Evolutionary conservation across 139 green algal species (phyloP), one percentile per base, ranked within the genome.

Genomic region (Nannochloris sp.): DNA sequence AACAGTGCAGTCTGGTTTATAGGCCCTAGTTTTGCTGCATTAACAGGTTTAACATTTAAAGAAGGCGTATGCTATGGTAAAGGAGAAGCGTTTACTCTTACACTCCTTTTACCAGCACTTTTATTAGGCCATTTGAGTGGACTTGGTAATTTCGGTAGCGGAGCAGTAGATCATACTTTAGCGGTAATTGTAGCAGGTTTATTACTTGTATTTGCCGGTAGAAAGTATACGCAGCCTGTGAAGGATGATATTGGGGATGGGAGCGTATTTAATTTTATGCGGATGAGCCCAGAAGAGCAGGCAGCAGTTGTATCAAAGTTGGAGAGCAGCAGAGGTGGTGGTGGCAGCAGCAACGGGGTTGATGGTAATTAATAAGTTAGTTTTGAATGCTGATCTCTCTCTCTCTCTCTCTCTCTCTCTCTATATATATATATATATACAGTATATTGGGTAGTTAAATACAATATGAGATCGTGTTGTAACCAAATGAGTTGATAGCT

Each of bases 221-320:
- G 88, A 33, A 97, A 97, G 78, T 97, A 85, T 47, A 92, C 79
- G 2, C 92, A 98, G 63, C 62, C 77, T 0, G 61, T 96, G 56
- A 90, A 93, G 69, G 92, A 97, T 42, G 92, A 98, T 67, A 91
- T 98, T 15, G 92, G 92, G 2, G 92, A 97, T 75, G 95, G 90
- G 77, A 83, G 57, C 7, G 77, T 97, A 8, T 96, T 97, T 60
- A 48, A 53, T 34, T 77, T 72, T 23, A 29, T 47, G 24, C 35
- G 39, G 10, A 42, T 72, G 63, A 34, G 14, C 23, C 27, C 53
- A 24, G 63, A 57, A 8, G 63, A 67, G 39, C 54, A 76, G 61
- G 35, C 33, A 61, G 38, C 36, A 14, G 4, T 65, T n/a, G n/a
- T n/a, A n/a, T n/a, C n/a, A n/a, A n/a, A n/a, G n/a, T n/a, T n/a